Evolutionary conservation across 352 stramenopile species (phyloP).

Genomic region (Globisporangium echinulatum): DNA sequence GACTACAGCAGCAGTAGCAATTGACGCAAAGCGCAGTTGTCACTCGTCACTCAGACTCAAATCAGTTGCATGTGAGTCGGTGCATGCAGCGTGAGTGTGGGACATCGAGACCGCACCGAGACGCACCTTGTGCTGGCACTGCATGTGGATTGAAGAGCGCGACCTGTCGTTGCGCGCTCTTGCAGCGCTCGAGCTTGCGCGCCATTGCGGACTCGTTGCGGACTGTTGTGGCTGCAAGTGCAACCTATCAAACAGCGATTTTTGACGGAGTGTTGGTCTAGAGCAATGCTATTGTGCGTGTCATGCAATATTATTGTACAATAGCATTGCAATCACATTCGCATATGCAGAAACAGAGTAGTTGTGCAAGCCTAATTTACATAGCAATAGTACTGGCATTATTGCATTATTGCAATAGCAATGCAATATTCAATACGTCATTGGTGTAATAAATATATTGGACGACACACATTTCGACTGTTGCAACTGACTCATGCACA

Average conservation of each 20-base stretch:
- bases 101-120: no score
- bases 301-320: no score
- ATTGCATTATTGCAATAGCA: no score
- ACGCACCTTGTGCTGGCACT: slow-evolving; percentile 37
- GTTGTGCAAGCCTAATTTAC: no score
- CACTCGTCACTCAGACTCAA: neutral
- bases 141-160: slow-evolving; percentile 50
- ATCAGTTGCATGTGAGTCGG: no score
- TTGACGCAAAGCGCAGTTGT: neutral
- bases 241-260: neutral
- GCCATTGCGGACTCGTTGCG: neutral
- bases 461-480: neutral
- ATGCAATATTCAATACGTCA: no score
- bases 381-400: neutral
- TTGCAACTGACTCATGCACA: neutral
- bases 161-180: slow-evolving; percentile 38
- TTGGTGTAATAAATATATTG: slow-evolving; percentile 1
- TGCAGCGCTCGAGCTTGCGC: slow-evolving; percentile 32
- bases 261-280: no score
- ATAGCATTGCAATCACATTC: no score
- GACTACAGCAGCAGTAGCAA: slow-evolving; percentile 19
- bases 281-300: no score
- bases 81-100: neutral
- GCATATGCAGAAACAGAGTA: no score
- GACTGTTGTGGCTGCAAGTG: neutral